Base-by-base conservation (phyloP, 2,329 filamentous ascomycete genomes). In the Exophiala mesophila region DNA sequence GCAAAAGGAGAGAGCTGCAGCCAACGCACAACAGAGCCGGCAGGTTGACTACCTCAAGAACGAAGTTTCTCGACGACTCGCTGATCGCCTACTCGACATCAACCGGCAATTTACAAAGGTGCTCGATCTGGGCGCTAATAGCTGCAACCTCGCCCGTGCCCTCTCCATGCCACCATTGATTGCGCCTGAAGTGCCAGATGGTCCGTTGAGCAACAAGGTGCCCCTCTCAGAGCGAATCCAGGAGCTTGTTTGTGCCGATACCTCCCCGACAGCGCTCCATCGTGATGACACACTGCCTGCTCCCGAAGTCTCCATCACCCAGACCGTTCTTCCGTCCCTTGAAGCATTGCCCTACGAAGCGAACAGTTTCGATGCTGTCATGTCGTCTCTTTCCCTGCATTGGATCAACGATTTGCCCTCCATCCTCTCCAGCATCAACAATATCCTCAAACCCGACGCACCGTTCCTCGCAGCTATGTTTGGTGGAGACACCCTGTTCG, bases 371-470 rank as follows among this genome's bases (percentile, higher is more conserved):
- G 89, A 97, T 62, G 80, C 94, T 4, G 86, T 96, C 8, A 71
- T 98, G 49, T 94, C 87, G 60, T 94, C 85, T 42, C 69, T 95
- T 45, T 89, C 85, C 44, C 72, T 98, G 61, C 92, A 98, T 66
- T 98, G 92, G 92, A 85, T 96, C 72, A 98, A 98, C 63, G 88
- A 98, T 63, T 77, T 98, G 4, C 92, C 92, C 0, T 85, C 84
- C 1, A 71, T 94, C 8, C 74, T 98, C 2, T 73, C 81, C 1
- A 87, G 94, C 60, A 83, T 96, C 60, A 94, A 95, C 70, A 76
- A 78, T 52, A 71, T 94, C 23, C 75, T 98, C 18, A 94, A 94
- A 65, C 88, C 90, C 0, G 92, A 98, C 63, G 76, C 78, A 43
- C 88, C 94, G 1, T 95, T 98, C 60, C 82, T 98, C 34, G 90